Conservation (phyloP, 164 flowering plant genomes). For the Chimonanthus praecox region DNA sequence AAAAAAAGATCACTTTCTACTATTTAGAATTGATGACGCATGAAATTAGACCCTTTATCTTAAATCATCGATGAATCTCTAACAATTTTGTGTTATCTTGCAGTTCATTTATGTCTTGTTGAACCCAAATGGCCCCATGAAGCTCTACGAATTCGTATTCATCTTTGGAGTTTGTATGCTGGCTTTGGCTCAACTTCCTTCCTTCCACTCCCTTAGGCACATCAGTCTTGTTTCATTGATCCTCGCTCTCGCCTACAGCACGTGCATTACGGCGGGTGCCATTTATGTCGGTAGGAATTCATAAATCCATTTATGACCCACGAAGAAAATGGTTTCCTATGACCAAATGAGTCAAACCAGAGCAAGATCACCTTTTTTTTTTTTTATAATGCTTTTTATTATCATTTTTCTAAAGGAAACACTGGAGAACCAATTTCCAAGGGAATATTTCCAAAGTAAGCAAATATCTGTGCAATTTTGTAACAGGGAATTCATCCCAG, state of each 20-base stretch:
- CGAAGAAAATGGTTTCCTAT: no score
- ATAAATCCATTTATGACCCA: not conserved
- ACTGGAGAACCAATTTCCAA: no score
- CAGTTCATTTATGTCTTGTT: slow-evolving; percentile 72
- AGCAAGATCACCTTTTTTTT: no score
- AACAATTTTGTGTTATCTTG: slow-evolving; percentile 4
- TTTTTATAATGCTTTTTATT: no score
- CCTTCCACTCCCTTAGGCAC: slow-evolving; percentile 36
- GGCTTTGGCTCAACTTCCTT: slow-evolving; percentile 63
- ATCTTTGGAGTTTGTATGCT: slow-evolving; percentile 73
- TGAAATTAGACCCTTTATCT: no score
- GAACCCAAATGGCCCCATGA: slow-evolving; percentile 36
- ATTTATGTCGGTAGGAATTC: slow-evolving; percentile 51
- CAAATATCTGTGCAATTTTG: not conserved
- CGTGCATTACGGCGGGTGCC: slow-evolving; percentile 69
- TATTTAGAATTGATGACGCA: no score
- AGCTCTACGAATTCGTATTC: slow-evolving; percentile 38
- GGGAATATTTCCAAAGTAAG: no score
- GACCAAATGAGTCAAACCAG: no score
- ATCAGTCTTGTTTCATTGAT: slow-evolving; percentile 70
- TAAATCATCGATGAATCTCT: no score
- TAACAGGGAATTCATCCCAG: slow-evolving; percentile 61
- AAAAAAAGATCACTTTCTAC: no score
- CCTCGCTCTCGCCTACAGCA: slow-evolving; percentile 68
- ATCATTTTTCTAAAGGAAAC: no score